These are phyloP conservation scores for Penicillium sp. DNA, from an alignment of 2,329 filamentous ascomycete genomes.

Conservation along the genomic window DNA sequence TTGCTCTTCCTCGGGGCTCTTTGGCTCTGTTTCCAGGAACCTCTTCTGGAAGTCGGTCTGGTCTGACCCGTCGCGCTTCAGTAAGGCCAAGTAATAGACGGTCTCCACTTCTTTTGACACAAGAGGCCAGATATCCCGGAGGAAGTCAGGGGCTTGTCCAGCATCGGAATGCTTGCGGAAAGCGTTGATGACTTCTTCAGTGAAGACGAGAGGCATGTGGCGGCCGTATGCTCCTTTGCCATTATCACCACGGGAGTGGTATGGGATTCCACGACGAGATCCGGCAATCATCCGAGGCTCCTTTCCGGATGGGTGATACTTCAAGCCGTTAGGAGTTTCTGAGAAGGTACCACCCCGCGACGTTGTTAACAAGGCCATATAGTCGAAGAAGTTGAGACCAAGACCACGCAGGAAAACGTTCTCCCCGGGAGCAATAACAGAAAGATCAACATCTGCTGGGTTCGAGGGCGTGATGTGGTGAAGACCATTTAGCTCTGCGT, in stretches of 20 bases:
- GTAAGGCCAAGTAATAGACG: neutral
- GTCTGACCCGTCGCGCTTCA: neutral
- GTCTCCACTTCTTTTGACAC: neutral
- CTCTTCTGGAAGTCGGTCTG: neutral
- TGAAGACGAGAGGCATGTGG: neutral
- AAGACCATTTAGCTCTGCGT: neutral
- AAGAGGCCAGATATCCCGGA: neutral
- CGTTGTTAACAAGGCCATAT: neutral
- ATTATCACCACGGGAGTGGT: neutral
- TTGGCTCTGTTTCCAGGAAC: neutral
- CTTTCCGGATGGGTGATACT: neutral
- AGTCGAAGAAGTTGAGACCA: neutral
- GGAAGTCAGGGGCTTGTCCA: neutral
- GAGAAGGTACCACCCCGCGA: neutral
- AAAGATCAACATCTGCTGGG: neutral
- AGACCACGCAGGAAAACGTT: neutral
- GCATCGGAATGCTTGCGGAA: neutral
- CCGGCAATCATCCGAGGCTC: neutral
- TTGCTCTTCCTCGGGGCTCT: neutral
- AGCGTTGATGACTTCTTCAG: neutral
- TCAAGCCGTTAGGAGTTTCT: neutral
- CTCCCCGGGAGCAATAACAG: neutral
- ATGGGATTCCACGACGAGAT: neutral
- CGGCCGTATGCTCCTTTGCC: neutral
- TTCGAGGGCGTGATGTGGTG: neutral